These are phyloP conservation scores for Penicillium sp. DNA, from an alignment of 2,329 filamentous ascomycete species.

Conservation along the genomic window DNA sequence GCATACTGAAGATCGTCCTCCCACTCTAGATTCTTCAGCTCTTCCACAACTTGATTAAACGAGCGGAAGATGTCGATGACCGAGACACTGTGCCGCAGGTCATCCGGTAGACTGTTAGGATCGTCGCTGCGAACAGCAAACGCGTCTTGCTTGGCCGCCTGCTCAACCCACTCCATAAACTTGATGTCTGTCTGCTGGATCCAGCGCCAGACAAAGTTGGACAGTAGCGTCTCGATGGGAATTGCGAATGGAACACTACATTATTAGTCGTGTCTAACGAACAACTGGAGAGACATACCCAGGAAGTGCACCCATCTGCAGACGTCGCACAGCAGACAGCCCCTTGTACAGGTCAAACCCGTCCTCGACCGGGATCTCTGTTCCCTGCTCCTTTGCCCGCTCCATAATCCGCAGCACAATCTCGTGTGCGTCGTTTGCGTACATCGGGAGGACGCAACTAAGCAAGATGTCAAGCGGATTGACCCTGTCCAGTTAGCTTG, in stretches of 20 bases:
- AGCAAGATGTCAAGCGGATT: constrained; percentile 68
- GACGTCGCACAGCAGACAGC: constrained; percentile 75
- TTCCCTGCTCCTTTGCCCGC: constrained; percentile 62
- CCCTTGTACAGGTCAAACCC: constrained; percentile 92
- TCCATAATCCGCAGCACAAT: constrained; percentile 78
- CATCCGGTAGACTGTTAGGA: constrained; percentile 63
- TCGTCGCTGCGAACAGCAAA: constrained; percentile 71
- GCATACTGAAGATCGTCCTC: constrained; percentile 90
- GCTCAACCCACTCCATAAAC: constrained; percentile 78
- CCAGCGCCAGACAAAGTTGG: constrained; percentile 96
- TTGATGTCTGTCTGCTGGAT: constrained; percentile 75
- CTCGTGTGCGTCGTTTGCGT: constrained; percentile 82
- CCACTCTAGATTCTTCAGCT: constrained; percentile 83
- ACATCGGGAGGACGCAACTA: constrained; percentile 79
- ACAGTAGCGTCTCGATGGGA: constrained; percentile 77
- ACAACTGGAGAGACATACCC: constrained; percentile 35
- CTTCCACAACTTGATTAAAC: constrained; percentile 87
- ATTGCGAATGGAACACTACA: constrained; percentile 68
- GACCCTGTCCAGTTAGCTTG: constrained; percentile 34
- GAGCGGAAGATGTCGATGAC: constrained; percentile 90
- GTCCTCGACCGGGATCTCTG: constrained; percentile 82
- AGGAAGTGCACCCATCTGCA: constrained; percentile 73
- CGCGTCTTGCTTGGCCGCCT: constrained; percentile 83
- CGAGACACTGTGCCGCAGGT: constrained; percentile 86
- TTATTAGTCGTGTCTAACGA: background rate